phyloP scores from a whole-genome alignment of 257 asterid genomes.

The Orobanche coerulescens region DNA sequence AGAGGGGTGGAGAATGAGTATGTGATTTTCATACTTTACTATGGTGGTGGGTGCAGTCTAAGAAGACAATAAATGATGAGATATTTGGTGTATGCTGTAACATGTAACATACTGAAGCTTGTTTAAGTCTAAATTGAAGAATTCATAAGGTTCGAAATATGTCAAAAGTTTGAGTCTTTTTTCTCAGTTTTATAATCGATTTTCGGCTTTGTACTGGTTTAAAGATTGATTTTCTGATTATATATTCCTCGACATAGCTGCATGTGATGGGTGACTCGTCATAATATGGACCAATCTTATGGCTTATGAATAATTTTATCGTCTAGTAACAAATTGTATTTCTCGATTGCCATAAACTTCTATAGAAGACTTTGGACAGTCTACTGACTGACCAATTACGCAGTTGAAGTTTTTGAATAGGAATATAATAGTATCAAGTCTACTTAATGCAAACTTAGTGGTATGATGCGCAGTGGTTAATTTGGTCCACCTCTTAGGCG shows the following conservation, averaged over 20 bases:
- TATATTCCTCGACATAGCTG: no score
- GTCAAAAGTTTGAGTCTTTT: not conserved
- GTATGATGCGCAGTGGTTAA: no score
- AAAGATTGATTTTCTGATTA: not conserved
- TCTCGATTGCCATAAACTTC: not conserved
- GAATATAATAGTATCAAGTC: no score
- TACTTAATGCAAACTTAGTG: no score
- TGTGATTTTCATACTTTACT: no score
- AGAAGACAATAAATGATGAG: not conserved
- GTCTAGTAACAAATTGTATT: not conserved
- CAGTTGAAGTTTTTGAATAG: no score
- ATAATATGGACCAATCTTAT: no score
- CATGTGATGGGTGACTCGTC: no score
- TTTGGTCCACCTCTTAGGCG: no score
- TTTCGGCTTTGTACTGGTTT: not conserved
- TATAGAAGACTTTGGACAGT: not conserved
- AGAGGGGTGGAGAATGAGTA: not conserved
- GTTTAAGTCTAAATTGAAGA: not conserved
- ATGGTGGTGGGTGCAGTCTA: no score
- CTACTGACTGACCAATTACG: not conserved
- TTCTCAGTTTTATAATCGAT: not conserved
- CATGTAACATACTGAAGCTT: not conserved
- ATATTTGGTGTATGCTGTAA: conserved; percentile 4
- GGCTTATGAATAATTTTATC: no score
- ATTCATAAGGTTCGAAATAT: not conserved